A percentile compares a stretch with the other conserved stretches of the same genome.
Conservation (phyloP, 352 stramenopile genomes). For the Phytophthora aleatoria region DNA sequence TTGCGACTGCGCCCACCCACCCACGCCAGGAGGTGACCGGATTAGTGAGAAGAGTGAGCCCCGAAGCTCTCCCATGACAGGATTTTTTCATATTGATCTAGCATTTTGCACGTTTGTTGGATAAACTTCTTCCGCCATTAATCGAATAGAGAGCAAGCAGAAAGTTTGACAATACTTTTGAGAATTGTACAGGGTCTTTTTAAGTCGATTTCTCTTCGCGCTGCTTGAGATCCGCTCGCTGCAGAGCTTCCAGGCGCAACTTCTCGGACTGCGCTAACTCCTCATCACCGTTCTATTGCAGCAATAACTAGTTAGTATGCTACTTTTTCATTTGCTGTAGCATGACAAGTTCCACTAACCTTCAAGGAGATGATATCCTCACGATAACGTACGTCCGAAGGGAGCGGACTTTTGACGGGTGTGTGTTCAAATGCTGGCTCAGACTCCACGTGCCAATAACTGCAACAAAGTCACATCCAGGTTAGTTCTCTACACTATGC, state of each 20-base stretch:
- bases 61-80: constrained; percentile 7
- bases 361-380: constrained; percentile 70
- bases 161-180: constrained; percentile 2
- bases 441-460: constrained; percentile 76
- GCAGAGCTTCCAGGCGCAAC: constrained; percentile 68
- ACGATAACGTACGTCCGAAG: constrained; percentile 66
- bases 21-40: constrained; percentile 4
- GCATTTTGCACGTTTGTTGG: constrained; percentile 20
- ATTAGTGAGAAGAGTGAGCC: constrained; percentile 7
- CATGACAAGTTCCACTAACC: constrained; percentile 19
- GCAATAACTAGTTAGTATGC: background rate
- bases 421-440: constrained; percentile 65
- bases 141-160: constrained; percentile 37
- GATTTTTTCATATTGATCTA: constrained; percentile 30
- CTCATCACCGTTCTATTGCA: constrained; percentile 49
- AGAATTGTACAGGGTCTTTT: constrained; percentile 5
- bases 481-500: background rate
- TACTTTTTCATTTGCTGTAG: background rate
- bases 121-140: constrained; percentile 28
- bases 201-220: constrained; percentile 24
- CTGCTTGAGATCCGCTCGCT: constrained; percentile 59
- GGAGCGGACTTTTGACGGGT: constrained; percentile 46
- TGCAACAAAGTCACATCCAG: constrained; percentile 12
- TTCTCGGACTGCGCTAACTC: constrained; percentile 69
- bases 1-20: too few species aligned